Evolutionary conservation across 2,329 filamentous ascomycete genomes (phyloP), one percentile per base, ranked within the genome.

Genomic region (Alternaria infectoria): DNA sequence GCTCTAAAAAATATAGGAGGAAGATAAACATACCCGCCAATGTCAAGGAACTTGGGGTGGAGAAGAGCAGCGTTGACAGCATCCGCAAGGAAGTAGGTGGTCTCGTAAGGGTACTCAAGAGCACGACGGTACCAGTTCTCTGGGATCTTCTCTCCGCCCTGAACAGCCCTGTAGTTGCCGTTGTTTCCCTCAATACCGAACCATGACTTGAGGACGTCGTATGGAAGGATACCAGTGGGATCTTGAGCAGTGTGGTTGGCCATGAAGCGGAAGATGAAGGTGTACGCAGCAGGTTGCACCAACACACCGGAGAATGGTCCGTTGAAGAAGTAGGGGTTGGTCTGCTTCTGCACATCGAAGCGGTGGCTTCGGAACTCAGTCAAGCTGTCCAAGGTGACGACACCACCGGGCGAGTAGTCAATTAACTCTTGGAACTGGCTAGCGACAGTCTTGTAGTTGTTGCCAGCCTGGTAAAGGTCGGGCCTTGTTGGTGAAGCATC

Each of bases 181-280:
- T 55, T 65, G 1, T 28, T 43, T 5, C 70, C 70, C 11, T 70
- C 23, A 5, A 73, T 60, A 49, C 71, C 71, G 23, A 72, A 72
- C 71, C 71, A 73, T 0, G 68, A 71, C 59, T 73, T 67, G 15
- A 73, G 54, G 12, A 63, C 61, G 15, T 71, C 69, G 50, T 67
- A 63, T 15, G 46, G 63, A 15, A 73, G 45, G 4, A 59, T 32
- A 21, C 69, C 71, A 3, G 47, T 49, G 6, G 71, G 71, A 32
- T 67, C 23, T 19, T 71, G 69, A 2, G 64, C 66, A 21, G 64
- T 69, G 32, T 73, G 71, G 23, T 73, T 72, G 2, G 71, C 71
- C 71, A 73, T 73, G 65, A 73, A 72, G 17, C 71, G 69, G 54
- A 64, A 73, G 54, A 73, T 73, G 56, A 73, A 73, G 6, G 69